Evolutionary conservation across 768 basidiomycete genomes (phyloP).

Genomic region (Hebeloma cylindrosporum): DNA sequence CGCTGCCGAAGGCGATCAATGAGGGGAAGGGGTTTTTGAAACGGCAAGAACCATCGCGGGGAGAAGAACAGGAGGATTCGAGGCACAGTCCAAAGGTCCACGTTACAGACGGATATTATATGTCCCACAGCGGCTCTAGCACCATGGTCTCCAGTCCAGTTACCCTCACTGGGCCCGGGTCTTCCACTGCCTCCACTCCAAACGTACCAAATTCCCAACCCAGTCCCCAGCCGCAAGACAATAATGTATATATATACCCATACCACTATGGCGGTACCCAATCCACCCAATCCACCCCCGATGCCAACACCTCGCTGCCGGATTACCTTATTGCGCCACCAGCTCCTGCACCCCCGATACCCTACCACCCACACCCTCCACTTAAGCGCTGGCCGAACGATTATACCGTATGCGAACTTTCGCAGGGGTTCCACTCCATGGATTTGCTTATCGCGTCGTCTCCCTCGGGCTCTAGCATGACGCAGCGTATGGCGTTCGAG

Average conservation of each 20-base stretch:
- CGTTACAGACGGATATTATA: constrained; percentile 30
- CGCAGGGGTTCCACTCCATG: constrained; percentile 57
- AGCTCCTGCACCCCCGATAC: constrained; percentile 31
- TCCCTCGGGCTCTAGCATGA: constrained; percentile 43
- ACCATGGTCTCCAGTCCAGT: constrained; percentile 21
- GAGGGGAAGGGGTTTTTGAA: constrained; percentile 21
- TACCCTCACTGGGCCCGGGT: constrained; percentile 11
- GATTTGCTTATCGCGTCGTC: constrained; percentile 40
- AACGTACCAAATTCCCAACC: constrained; percentile 14
- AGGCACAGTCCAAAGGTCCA: constrained; percentile 27
- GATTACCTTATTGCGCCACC: constrained; percentile 30
- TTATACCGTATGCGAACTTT: constrained; percentile 67
- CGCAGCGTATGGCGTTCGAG: constrained; percentile 68
- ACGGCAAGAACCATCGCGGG: constrained; percentile 23
- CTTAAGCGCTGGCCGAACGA: constrained; percentile 78
- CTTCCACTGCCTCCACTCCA: constrained; percentile 12
- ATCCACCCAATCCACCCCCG: constrained; percentile 10
- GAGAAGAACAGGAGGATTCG: constrained; percentile 22
- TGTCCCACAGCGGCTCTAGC: constrained; percentile 22
- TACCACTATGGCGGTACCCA: constrained; percentile 18
- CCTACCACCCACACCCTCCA: constrained; percentile 61
- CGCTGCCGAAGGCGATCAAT: constrained; percentile 10
- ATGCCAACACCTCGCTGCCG: constrained; percentile 20
- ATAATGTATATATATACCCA: constrained; percentile 21
- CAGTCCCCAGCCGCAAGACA: constrained; percentile 17